phyloP scores from a whole-genome alignment of 331 rosid genomes.

The Acacia concinna region DNA sequence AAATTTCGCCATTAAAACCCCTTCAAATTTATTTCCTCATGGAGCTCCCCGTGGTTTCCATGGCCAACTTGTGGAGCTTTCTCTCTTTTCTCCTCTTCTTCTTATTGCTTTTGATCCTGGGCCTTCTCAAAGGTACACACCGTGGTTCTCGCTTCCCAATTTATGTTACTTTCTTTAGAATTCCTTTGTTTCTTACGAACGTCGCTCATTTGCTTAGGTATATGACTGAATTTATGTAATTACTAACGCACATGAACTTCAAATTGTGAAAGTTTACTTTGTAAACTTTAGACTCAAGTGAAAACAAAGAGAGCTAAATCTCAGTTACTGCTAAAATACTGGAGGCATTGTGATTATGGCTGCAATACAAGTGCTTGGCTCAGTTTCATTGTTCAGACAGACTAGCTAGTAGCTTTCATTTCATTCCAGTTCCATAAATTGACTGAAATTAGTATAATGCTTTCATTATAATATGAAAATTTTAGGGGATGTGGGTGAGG shows the following conservation, averaged over 20 bases:
- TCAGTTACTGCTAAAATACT: background rate
- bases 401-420: background rate
- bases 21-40: slow-evolving; percentile 26
- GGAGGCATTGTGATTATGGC: background rate
- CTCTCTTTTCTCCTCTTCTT: slow-evolving; percentile 70
- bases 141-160: background rate
- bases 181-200: background rate
- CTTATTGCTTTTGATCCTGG: slow-evolving; percentile 62
- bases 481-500: background rate
- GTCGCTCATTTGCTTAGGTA: background rate
- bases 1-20: background rate
- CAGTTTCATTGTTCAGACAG: background rate
- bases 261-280: background rate
- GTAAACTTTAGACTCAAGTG: background rate
- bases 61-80: slow-evolving; percentile 54
- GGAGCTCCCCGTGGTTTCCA: slow-evolving; percentile 46
- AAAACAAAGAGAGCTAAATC: background rate
- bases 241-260: background rate
- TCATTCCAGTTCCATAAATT: background rate
- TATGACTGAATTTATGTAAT: slow-evolving; percentile 1
- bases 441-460: background rate
- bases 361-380: background rate
- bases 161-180: background rate
- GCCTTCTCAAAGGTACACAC: slow-evolving; percentile 69
- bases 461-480: background rate